Base-by-base conservation (phyloP, 257 asterid species). In the Gardenia jasminoides region DNA sequence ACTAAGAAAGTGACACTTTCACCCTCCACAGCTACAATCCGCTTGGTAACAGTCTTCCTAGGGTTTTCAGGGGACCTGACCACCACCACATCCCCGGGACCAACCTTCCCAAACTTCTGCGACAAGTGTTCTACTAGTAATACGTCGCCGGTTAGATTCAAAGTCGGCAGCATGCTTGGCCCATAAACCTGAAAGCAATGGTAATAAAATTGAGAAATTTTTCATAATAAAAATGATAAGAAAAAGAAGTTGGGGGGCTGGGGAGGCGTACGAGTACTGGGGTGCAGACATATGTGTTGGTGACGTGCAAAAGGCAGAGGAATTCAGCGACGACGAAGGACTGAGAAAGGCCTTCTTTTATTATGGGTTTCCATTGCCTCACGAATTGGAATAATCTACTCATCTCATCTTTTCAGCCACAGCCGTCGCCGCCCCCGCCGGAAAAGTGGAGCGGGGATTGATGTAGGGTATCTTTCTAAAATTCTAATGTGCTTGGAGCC, bases 141-240 rank as follows among this genome's bases (percentile, higher is more conserved):
- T 73, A 95, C 97, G 81, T 95, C 99, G 64, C 99, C 99, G 33
- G 98, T 88, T 77, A 95, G 73, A 82, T 95, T 95, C 92, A 95
- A 41, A 1, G 98, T 92, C 52, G 99, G 99, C 2, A 95, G 88
- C 99, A 95, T 94, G 86, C 98, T 93, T 64, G 99, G 97, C 24
- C 99, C 99, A 78, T 90, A 91, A 39, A 90, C 98, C 98, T 94
- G 56, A 75, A 24, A 41, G 62, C 28, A 36, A 46, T 46, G 66
- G 80, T 17, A 84, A 31, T 39, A 39, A 67, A 50, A 30, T 12
- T 67, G 30, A 78, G 20, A 26, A 24, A 80, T 13, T 5, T 36
- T 61, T 50, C 58, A 1, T 56, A 26, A 31, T 6, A 66, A 22
- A 20, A 46, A 4, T 3, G 44, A 46, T 31, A 39, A 72, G 3